Conservation (phyloP, 2,329 filamentous ascomycete genomes). For the Neofusicoccum kwambonambiense region DNA sequence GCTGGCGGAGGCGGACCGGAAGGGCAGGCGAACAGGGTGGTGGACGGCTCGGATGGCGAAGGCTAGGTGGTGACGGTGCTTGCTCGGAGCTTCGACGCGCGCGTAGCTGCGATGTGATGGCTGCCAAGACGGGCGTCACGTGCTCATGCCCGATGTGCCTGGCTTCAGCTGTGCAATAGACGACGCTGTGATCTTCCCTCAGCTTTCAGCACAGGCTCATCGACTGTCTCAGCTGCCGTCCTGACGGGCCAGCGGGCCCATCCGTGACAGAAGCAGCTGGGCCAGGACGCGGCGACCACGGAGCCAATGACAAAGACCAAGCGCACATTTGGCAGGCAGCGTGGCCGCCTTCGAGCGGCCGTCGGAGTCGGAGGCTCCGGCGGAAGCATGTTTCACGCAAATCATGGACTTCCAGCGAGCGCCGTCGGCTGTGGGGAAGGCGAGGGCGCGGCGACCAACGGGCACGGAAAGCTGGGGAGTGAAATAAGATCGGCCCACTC, state of each 20-base stretch:
- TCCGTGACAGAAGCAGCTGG: not conserved
- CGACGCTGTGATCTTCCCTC: constrained; percentile 2
- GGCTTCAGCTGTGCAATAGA: not conserved
- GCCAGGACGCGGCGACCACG: not conserved
- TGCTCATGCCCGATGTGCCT: not conserved
- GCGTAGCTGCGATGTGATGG: not conserved
- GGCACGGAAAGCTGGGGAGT: no score
- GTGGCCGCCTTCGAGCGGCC: not conserved
- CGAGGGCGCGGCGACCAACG: no score
- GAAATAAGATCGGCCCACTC: not conserved
- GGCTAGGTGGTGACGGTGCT: not conserved
- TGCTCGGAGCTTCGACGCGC: not conserved
- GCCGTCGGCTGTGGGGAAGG: not conserved
- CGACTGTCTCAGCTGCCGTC: not conserved
- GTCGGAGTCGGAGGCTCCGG: not conserved
- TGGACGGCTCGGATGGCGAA: not conserved
- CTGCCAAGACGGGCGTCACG: not conserved
- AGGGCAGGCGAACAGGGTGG: not conserved
- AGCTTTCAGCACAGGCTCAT: constrained; percentile 9
- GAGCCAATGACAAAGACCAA: not conserved
- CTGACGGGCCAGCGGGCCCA: not conserved
- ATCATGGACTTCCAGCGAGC: not conserved
- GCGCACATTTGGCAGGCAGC: not conserved
- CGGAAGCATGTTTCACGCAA: constrained; percentile 12
- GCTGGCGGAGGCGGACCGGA: not conserved